Evolutionary conservation across 192 early-diverging fungal genomes (phyloP), one percentile per base, ranked within the genome.

Genomic region (Backusella parvicylindrica): DNA sequence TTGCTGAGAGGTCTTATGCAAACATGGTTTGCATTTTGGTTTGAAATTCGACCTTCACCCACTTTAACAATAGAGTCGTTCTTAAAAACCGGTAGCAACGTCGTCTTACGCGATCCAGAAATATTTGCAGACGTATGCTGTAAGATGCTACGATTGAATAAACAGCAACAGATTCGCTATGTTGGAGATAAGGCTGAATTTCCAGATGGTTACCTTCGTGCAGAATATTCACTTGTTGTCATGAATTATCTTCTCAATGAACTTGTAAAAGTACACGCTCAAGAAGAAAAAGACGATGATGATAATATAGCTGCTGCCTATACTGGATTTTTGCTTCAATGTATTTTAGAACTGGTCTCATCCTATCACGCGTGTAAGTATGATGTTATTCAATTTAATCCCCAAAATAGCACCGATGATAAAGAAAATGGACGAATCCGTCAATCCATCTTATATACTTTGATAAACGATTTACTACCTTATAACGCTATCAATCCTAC

Each of bases 301-400:
- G 49, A 60, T 60, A 60, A 28, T 28, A 28, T 13, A 5, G 41
- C 72, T 21, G 43, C 30, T 70, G 80, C 79, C 0, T 89, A 88
- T 60, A 86, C 92, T 36, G 86, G 92, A 68, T 97, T 94, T 83
- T 74, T 98, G 70, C 79, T 99, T 75, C 95, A 96, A 75, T 89
- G 89, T 56, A 80, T 98, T 21, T 85, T 93, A 6, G 98, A 99
- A 79, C 82, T 99, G 8, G 80, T 96, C 15, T 87, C 89, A 0
- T 93, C 92, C 2, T 99, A 96, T 81, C 89, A 92, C 28, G 85
- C 90, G n/a, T 92, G 91, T 82, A 94, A 93, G 77, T 70, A 85
- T 21, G 90, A 91, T 68, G 73, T 93, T 3, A 87, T 92, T 47
- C 82, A 88, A 28, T 86, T 86, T 43, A 82, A 85, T 26, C 80